A percentile compares a stretch with the other conserved stretches of the same genome.
These are phyloP conservation scores for Acacia acuminata DNA, from an alignment of 306 rosid genomes.

Conservation along the genomic window DNA sequence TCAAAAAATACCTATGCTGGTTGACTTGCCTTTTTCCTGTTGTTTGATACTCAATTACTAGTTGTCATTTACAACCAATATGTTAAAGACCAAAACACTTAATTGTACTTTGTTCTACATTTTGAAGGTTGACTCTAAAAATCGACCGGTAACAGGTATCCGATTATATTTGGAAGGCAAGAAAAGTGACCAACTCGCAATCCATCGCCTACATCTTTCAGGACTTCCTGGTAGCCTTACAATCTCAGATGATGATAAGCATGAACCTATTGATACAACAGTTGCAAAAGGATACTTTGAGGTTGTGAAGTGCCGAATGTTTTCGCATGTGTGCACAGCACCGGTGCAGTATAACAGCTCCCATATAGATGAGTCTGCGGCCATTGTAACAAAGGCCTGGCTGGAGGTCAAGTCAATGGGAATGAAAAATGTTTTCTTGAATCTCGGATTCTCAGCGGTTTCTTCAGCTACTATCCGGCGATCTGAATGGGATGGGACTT, in stretches of 20 bases:
- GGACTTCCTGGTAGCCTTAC: constrained; percentile 58
- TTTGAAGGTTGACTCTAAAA: constrained; percentile 68
- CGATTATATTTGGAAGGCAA: constrained; percentile 86
- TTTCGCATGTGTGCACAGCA: constrained; percentile 82
- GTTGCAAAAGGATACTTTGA: constrained; percentile 64
- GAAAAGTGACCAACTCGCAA: constrained; percentile 64
- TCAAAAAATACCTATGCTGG: not conserved
- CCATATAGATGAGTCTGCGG: constrained; percentile 55
- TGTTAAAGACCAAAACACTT: not conserved
- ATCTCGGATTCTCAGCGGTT: constrained; percentile 83
- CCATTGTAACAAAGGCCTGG: constrained; percentile 86
- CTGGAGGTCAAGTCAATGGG: constrained; percentile 76
- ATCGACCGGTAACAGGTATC: constrained; percentile 81
- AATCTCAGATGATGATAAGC: constrained; percentile 56
- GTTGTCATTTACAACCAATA: not conserved
- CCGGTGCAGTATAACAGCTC: constrained; percentile 68
- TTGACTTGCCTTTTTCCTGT: not conserved
- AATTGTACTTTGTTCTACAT: not conserved
- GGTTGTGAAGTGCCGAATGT: constrained; percentile 78
- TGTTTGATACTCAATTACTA: not conserved
- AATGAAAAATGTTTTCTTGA: constrained; percentile 75
- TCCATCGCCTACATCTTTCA: constrained; percentile 93
- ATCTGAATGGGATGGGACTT: constrained; percentile 86
- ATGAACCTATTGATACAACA: constrained; percentile 52
- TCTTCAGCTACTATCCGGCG: constrained; percentile 67